Conservation (phyloP, 164 flowering plant species). For the Chloranthus sessilifolius region DNA sequence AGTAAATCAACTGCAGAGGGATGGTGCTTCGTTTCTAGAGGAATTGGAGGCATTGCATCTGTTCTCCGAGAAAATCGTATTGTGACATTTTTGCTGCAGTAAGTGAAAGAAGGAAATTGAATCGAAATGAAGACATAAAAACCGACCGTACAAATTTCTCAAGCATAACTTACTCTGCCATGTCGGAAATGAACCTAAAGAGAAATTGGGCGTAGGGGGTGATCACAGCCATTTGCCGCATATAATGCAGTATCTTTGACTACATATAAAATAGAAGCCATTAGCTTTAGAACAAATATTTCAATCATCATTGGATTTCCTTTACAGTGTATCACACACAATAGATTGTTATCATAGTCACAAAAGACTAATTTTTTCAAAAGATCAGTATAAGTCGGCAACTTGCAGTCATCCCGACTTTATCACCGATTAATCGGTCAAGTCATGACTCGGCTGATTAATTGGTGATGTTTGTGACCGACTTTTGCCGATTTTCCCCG, state of each 20-base stretch:
- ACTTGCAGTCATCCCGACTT: no score
- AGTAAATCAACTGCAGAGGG: conserved; percentile 96
- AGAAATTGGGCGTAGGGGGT: conserved; percentile 96
- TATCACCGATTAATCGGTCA: no score
- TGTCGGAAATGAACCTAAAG: conserved; percentile 71
- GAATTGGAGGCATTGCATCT: conserved; percentile 96
- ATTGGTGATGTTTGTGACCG: no score
- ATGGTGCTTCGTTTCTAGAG: conserved; percentile 90
- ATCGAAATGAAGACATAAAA: neutral
- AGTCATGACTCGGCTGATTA: no score
- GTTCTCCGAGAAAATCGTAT: conserved; percentile 88
- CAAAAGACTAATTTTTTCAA: no score
- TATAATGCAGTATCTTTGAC: conserved; percentile 96
- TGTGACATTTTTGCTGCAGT: conserved; percentile 75
- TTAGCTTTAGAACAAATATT: conserved; percentile 11
- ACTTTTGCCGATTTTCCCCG: no score
- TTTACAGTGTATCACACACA: no score
- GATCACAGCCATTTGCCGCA: conserved; percentile 99
- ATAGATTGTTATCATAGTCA: no score
- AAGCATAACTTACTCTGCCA: conserved; percentile 61
- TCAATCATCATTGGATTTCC: conserved; percentile 1
- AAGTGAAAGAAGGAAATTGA: conserved; percentile 2
- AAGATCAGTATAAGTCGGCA: no score
- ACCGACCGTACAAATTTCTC: neutral
- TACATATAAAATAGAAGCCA: conserved; percentile 31